Conservation (phyloP, 805 yeast genomes). For the Schwanniomyces sp. region DNA sequence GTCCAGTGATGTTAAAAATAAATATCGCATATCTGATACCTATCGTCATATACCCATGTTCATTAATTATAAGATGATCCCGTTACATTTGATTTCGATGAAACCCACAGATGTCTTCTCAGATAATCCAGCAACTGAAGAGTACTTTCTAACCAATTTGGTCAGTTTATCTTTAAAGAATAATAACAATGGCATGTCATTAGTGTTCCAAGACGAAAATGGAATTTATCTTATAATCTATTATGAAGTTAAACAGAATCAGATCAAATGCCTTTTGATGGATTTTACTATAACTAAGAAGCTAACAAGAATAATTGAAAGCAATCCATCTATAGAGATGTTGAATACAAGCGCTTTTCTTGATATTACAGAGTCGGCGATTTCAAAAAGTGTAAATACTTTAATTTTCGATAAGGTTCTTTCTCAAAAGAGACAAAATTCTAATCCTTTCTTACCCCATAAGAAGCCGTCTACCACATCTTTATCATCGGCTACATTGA, state of each 20-base stretch:
- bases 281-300: conserved; percentile 16
- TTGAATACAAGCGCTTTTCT: conserved; percentile 3
- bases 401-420: conserved; percentile 37
- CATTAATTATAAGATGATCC: conserved; percentile 19
- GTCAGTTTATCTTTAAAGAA: conserved; percentile 5
- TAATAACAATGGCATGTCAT: conserved; percentile 12
- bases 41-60: conserved; percentile 7
- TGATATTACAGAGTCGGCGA: background rate
- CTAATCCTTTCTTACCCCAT: conserved; percentile 14
- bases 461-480: conserved; percentile 7
- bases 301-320: conserved; percentile 4
- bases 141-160: conserved; percentile 20
- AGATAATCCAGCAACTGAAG: conserved; percentile 10
- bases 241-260: conserved; percentile 11
- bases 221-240: conserved; percentile 22
- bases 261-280: conserved; percentile 15
- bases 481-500: conserved; percentile 16
- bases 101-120: conserved; percentile 22
- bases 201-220: conserved; percentile 14
- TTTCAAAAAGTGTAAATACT: conserved; percentile 12
- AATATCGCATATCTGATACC: background rate
- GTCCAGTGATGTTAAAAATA: background rate
- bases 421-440: conserved; percentile 20
- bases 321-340: conserved; percentile 2
- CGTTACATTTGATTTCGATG: conserved; percentile 21